Base-by-base conservation (phyloP, 805 yeast genomes). In the Metschnikowia cubensis region DNA sequence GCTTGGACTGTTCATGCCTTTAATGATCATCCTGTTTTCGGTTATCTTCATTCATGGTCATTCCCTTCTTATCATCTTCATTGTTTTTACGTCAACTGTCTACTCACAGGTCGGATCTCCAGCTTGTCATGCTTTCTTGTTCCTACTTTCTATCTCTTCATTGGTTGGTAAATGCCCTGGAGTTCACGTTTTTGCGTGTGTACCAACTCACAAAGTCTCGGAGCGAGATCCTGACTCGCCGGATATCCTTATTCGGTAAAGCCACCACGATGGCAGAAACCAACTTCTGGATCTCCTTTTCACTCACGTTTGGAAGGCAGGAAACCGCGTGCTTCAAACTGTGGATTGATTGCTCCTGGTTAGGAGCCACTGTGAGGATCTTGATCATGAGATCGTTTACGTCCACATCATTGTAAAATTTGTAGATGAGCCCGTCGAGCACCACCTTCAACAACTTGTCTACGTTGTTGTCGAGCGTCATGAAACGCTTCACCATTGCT, bases 201-300 rank as follows among this genome's bases (percentile, higher is more conserved):
- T 89, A 90, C 94, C 96, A 87, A 48, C 77, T 81, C 36, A 88
- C 81, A 63, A 91, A 92, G 62, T 86, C 92, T 59, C 83, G 80
- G 48, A 91, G 71, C 41, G 87, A 77, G 3, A 82, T 73, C 59
- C 96, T 79, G 22, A 89, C 82, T 55, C 88, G 79, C 64, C 92
- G 79, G 65, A 75, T 83, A 66, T 89, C 91, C 59, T 81, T 84
- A 21, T 84, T 81, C 35, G 75, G 77, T 45, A 88, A 70, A 0
- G 94, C 86, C 13, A 69, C 72, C n/a, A 74, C 75, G 4, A 85
- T 73, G 1, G 83, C 75, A 7, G 71, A 71, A 33, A 84, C 60
- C 53, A 90, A 73, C 62, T 86, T 87, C 39, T 74, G 68, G 54
- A 84, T 75, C 67, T 92, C 97, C 54, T 81, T 83, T 4, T 70